Conservation (phyloP, 495 filamentous ascomycete species). For the Neurospora cerealis region DNA sequence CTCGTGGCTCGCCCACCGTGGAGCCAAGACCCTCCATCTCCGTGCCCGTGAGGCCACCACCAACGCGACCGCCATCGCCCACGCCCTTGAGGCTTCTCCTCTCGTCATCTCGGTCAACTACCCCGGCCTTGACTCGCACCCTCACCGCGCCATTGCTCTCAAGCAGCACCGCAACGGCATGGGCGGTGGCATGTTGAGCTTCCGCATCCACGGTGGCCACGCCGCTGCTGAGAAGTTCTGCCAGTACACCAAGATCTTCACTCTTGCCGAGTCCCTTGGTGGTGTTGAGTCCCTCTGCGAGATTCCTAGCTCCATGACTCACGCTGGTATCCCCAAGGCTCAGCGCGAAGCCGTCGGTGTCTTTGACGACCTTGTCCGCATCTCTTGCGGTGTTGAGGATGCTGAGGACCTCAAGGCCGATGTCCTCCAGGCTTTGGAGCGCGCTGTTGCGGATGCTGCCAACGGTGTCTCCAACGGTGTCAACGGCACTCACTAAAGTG, state of each 20-base stretch:
- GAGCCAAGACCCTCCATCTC: conserved; percentile 92
- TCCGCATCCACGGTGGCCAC: conserved; percentile 86
- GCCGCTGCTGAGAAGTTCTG: conserved; percentile 86
- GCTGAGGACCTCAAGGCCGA: conserved; percentile 72
- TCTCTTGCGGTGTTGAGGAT: conserved; percentile 94
- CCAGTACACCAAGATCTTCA: conserved; percentile 80
- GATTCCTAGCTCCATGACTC: conserved; percentile 84
- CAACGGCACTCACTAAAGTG: conserved; percentile 4
- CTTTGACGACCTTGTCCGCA: conserved; percentile 90
- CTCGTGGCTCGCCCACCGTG: conserved; percentile 97
- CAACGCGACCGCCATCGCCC: conserved; percentile 73
- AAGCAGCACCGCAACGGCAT: conserved; percentile 91
- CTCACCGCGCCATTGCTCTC: conserved; percentile 70
- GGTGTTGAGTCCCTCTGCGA: conserved; percentile 90
- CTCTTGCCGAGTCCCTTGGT: conserved; percentile 84
- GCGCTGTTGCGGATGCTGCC: conserved; percentile 46
- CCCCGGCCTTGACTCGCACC: conserved; percentile 79
- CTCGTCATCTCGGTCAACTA: conserved; percentile 87
- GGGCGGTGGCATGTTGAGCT: conserved; percentile 95
- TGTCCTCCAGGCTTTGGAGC: conserved; percentile 75
- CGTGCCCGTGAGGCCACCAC: conserved; percentile 72
- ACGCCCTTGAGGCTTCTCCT: conserved; percentile 66
- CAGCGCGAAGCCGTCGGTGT: conserved; percentile 87
- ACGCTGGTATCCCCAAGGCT: conserved; percentile 84
- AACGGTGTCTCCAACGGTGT: conserved; percentile 14